phyloP scores from a whole-genome alignment of 441 rosid species.

The Pelargonium cotyledonis region DNA sequence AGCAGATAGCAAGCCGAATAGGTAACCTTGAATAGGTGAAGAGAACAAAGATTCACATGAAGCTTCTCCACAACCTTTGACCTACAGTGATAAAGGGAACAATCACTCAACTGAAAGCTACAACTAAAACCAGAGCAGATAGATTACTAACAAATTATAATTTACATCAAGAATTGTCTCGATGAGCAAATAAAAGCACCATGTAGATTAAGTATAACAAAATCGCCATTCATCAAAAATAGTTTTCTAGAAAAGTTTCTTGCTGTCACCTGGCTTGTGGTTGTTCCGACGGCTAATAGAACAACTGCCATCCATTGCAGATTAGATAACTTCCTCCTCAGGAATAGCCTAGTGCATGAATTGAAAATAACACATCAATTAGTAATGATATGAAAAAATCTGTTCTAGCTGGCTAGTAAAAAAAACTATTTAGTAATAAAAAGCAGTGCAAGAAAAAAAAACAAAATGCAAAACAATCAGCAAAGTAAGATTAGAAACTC shows the following conservation, averaged over 20 bases:
- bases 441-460: not conserved
- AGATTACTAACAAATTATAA: not conserved
- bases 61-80: constrained; percentile 69
- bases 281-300: constrained; percentile 74
- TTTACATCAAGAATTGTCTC: not conserved
- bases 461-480: not conserved
- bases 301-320: constrained; percentile 80
- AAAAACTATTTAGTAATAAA: not conserved
- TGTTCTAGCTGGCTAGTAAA: not conserved
- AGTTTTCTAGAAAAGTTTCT: not conserved
- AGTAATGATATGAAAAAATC: not conserved
- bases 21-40: constrained; percentile 68
- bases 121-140: not conserved
- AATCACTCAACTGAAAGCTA: constrained; percentile 10
- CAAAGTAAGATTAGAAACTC: not conserved
- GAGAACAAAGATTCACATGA: constrained; percentile 70
- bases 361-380: not conserved
- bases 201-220: too few relatives aligned
- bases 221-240: not conserved
- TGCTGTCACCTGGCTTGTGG: constrained; percentile 71
- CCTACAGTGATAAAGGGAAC: constrained; percentile 30
- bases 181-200: not conserved
- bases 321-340: constrained; percentile 52
- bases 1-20: constrained; percentile 65
- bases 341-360: constrained; percentile 41